Evolutionary conservation across 2,329 filamentous ascomycete genomes (phyloP), one percentile per base, ranked within the genome.

Genomic region (Fusarium fujikuroi): DNA sequence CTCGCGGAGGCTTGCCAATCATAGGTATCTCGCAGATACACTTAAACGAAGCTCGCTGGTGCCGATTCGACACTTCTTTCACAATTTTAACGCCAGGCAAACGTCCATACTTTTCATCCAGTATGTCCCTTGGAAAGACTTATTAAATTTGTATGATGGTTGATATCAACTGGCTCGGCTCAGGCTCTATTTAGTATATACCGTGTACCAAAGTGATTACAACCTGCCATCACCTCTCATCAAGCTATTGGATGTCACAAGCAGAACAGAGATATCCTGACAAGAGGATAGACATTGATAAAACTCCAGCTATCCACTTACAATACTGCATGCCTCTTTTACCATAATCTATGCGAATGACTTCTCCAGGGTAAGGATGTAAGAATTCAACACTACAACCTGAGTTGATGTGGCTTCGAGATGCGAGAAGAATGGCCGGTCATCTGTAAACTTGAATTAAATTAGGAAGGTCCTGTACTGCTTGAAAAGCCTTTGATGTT

Each of bases 161-260:
- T 63, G 19, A 34, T n/a, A 69, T 39, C 62, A 43, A 68, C 47
- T 67, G 62, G 65, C 60, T 67, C 69, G 66, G 52, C 58, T 47
- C 53, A 65, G 70, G 62, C 39, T 74, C 61, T 69, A 67, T 76
- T 67, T 44, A 63, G 65, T 53, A 67, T 40, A 11, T 40, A 44
- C 32, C 28, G 37, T 40, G 60, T 32, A 32, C 59, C 40, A 65
- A 75, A 62, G 44, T 25, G 65, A 69, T 70, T 16, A 63, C 32
- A 57, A 70, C 57, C 53, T 64, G 44, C 46, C 46, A 46, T 42
- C 23, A n/a, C 30, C 60, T 63, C 40, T 42, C 28, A 47, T 28
- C 61, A 34, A 70, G 50, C 61, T 16, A 49, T 63, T 50, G 37
- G 40, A 43, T 68, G 58, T 23, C 61, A 39, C 25, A 50, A 65